phyloP scores from a whole-genome alignment of 768 basidiomycete genomes.

The Mycena amicta region DNA sequence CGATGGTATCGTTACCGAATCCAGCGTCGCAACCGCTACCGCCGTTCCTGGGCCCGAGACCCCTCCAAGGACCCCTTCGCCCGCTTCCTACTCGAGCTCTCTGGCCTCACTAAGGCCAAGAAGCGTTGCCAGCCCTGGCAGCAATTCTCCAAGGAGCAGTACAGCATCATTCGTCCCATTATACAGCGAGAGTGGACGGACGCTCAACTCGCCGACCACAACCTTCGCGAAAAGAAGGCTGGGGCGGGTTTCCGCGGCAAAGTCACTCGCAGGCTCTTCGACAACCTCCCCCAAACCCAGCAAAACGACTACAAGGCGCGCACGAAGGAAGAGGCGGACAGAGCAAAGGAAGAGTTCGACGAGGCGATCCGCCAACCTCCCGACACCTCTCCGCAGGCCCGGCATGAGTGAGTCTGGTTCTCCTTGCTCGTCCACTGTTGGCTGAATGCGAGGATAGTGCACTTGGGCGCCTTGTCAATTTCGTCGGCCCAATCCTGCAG shows the following conservation, averaged over 20 bases:
- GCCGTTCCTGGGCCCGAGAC: not conserved
- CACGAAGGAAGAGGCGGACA: not conserved
- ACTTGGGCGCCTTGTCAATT: not conserved
- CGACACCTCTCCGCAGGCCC: not conserved
- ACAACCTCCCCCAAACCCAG: not conserved
- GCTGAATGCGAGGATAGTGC: not conserved
- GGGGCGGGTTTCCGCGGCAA: not conserved
- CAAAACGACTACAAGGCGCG: not conserved
- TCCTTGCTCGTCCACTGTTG: not conserved
- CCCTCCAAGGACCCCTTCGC: not conserved
- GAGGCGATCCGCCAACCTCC: not conserved
- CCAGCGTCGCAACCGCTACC: not conserved
- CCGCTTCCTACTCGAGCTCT: not conserved
- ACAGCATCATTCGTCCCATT: not conserved
- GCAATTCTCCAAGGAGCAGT: not conserved
- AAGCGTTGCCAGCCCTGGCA: not conserved
- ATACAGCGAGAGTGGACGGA: not conserved
- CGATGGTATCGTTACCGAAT: conserved; percentile 11
- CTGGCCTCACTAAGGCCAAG: not conserved
- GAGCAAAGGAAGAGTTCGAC: not conserved
- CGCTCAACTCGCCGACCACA: not conserved
- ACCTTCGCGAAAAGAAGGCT: not conserved
- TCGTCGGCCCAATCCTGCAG: not conserved
- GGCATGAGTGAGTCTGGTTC: not conserved
- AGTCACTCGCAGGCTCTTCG: conserved; percentile 3